phyloP scores from a whole-genome alignment of 306 rosid species.

The Gynostemma pentaphyllum region DNA sequence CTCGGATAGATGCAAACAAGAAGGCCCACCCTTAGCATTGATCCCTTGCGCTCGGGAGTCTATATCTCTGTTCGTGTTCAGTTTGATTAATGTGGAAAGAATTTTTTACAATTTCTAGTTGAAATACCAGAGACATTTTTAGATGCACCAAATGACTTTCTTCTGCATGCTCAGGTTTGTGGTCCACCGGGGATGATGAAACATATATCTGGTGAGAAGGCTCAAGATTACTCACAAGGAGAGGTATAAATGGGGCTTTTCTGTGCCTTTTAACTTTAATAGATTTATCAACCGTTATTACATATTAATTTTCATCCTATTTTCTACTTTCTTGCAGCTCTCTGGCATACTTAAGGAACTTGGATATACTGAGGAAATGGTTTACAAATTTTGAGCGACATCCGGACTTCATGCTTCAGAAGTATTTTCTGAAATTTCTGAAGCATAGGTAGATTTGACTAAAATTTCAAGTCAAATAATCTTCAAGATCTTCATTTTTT shows the following conservation, averaged over 20 bases:
- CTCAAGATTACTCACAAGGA: conserved; percentile 81
- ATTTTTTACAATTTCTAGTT: not conserved
- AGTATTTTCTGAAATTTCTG: not conserved
- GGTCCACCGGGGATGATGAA: conserved; percentile 98
- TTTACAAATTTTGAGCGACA: conserved; percentile 65
- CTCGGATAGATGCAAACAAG: not conserved
- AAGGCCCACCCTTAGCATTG: no score
- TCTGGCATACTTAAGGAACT: conserved; percentile 75
- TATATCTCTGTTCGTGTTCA: not conserved
- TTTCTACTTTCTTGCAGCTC: conserved; percentile 44
- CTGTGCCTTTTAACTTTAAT: not conserved
- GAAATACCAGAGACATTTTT: not conserved
- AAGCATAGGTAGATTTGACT: conserved; percentile 1
- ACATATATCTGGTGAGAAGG: conserved; percentile 85
- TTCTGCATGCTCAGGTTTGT: conserved; percentile 53
- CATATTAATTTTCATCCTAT: not conserved
- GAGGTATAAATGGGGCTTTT: conserved; percentile 41
- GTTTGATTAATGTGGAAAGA: not conserved
- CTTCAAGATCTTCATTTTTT: not conserved
- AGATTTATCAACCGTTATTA: not conserved
- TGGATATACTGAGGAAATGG: conserved; percentile 92
- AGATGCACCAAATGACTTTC: not conserved
- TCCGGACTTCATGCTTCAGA: not conserved
- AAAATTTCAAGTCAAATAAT: not conserved
- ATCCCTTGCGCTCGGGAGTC: not conserved